Conservation (phyloP, 2,329 filamentous ascomycete genomes). For the Spiromastix sp. region DNA sequence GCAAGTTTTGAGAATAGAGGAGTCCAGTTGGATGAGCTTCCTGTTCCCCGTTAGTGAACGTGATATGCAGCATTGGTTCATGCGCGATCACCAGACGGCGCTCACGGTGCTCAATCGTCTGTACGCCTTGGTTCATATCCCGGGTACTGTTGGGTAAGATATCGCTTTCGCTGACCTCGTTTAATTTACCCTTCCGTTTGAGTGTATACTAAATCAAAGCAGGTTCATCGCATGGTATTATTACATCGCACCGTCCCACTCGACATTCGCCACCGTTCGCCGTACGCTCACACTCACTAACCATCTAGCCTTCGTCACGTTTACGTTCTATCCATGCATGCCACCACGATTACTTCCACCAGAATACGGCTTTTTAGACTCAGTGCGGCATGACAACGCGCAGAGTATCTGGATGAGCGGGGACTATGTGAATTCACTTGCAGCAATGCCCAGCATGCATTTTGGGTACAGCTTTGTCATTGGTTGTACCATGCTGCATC, state of each 20-base stretch:
- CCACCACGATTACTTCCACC: constrained; percentile 51
- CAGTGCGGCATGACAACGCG: constrained; percentile 46
- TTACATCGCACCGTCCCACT: constrained; percentile 31
- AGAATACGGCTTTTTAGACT: constrained; percentile 52
- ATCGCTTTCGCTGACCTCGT: background rate
- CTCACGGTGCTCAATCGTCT: constrained; percentile 40
- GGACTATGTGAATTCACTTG: constrained; percentile 48
- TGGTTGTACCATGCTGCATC: constrained; percentile 43
- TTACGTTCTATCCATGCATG: constrained; percentile 56
- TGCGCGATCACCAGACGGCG: constrained; percentile 29
- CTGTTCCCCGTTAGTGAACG: constrained; percentile 33
- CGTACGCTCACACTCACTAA: constrained; percentile 55
- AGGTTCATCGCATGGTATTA: constrained; percentile 35
- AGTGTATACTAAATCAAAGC: too few species aligned
- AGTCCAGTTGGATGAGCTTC: constrained; percentile 28
- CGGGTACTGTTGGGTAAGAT: constrained; percentile 39
- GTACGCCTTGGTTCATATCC: constrained; percentile 42
- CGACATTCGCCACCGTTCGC: constrained; percentile 45
- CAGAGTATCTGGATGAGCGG: constrained; percentile 45
- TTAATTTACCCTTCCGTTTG: too few species aligned
- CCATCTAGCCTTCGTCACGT: constrained; percentile 49
- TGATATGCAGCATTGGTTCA: constrained; percentile 36
- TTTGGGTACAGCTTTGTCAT: constrained; percentile 48
- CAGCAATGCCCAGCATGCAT: constrained; percentile 49
- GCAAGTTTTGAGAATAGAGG: constrained; percentile 35